These are phyloP conservation scores for Monosporozyma aquatica DNA, from an alignment of 805 yeast species.

Conservation along the genomic window DNA sequence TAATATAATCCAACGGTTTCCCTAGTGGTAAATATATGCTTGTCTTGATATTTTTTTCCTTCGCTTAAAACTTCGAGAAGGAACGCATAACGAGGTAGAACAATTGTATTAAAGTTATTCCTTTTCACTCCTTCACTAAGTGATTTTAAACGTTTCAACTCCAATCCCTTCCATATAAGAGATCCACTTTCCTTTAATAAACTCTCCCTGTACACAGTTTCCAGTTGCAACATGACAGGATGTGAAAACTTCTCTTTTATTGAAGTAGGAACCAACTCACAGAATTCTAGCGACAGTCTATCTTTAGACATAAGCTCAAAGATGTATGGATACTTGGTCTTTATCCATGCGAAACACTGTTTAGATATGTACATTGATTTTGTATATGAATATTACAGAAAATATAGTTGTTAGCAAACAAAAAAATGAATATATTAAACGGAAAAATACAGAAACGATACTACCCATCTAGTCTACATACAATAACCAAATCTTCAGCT, in stretches of 20 bases:
- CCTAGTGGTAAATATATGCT: neutral
- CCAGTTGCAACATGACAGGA: neutral
- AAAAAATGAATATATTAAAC: neutral
- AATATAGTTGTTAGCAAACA: slow-evolving; percentile 1
- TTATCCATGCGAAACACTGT: slow-evolving; percentile 21
- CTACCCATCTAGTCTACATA: too few species aligned
- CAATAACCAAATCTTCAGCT: slow-evolving; percentile 7
- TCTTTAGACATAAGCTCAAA: slow-evolving; percentile 2
- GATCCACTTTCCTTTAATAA: neutral
- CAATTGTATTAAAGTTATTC: neutral
- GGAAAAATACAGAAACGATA: neutral
- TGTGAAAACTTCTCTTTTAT: neutral
- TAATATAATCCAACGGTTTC: slow-evolving; percentile 4
- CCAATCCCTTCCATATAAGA: neutral
- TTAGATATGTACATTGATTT: too few species aligned
- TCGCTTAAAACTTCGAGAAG: neutral
- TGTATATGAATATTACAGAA: neutral
- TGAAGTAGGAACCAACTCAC: neutral
- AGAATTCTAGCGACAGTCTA: neutral
- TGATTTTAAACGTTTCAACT: neutral
- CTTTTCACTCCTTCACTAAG: neutral
- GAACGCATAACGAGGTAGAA: neutral
- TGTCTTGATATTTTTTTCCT: neutral
- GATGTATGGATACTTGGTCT: slow-evolving; percentile 14
- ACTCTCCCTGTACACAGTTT: neutral